Evolutionary conservation across 2,329 filamentous ascomycete species (phyloP).

Genomic region (Fusarium transvaalense): DNA sequence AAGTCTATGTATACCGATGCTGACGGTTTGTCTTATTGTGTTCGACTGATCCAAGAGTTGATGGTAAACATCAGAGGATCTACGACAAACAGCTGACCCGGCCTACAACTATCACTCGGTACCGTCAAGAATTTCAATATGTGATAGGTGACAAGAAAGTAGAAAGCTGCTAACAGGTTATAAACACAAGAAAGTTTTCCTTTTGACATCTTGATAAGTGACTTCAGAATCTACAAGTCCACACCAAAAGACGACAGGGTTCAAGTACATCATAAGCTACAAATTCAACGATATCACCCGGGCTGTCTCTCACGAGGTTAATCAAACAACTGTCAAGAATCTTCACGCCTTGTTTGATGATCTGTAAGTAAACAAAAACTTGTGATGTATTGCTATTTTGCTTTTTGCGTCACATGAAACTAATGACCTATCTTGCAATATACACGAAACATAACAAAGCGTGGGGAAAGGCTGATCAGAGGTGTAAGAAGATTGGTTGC

Average conservation of each 20-base stretch:
- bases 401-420: not conserved
- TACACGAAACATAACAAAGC: conserved; percentile 5
- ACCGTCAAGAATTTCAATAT: too few relatives aligned
- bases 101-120: not conserved
- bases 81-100: not conserved
- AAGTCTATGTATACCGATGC: too few relatives aligned
- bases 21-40: not conserved
- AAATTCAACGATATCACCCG: not conserved
- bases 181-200: too few relatives aligned
- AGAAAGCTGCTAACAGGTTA: too few relatives aligned
- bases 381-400: not conserved
- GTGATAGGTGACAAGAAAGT: not conserved
- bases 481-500: not conserved
- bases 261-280: not conserved
- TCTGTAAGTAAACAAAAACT: not conserved
- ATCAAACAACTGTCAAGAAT: not conserved
- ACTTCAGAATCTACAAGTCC: not conserved
- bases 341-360: not conserved
- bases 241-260: not conserved
- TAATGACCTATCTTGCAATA: not conserved
- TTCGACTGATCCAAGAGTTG: too few relatives aligned
- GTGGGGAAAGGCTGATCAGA: not conserved
- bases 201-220: not conserved
- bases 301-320: not conserved
- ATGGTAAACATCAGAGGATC: not conserved